Percentiles rank a stretch among this genome's conserved stretches.
These are phyloP conservation scores for Hordeum marinum DNA, from an alignment of 176 grass and related monocot species.

Conservation along the genomic window DNA sequence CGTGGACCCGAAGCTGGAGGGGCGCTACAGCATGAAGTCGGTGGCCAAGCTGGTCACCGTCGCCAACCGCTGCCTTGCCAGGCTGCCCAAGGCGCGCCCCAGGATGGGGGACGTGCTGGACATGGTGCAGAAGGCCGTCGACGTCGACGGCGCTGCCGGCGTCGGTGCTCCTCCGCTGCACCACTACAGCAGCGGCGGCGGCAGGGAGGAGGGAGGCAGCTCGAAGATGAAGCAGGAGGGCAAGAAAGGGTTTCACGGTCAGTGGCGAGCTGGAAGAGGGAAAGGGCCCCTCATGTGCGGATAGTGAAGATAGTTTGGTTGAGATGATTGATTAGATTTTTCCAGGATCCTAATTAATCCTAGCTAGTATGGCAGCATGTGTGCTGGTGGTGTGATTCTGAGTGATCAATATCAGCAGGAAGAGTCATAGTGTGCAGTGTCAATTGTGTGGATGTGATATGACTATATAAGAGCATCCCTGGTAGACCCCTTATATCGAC, in stretches of 20 bases:
- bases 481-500: no score
- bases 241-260: not conserved
- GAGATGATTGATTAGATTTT: not conserved
- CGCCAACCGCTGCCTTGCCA: conserved; percentile 45
- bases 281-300: not conserved
- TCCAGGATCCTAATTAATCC: not conserved
- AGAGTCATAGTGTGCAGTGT: not conserved
- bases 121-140: conserved; percentile 34
- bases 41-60: conserved; percentile 40
- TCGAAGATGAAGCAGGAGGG: not conserved
- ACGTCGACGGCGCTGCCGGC: conserved; percentile 2
- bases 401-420: not conserved
- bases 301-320: not conserved
- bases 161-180: not conserved
- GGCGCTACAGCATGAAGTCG: conserved; percentile 26
- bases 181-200: not conserved
- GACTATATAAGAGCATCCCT: no score
- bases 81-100: conserved; percentile 42
- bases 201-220: not conserved
- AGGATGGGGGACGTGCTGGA: conserved; percentile 56
- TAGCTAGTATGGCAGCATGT: not conserved
- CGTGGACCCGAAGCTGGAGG: conserved; percentile 42
- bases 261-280: not conserved
- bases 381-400: not conserved
- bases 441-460: not conserved